Conservation (phyloP, 768 basidiomycete genomes). For the Candolleomyces eurysporus region DNA sequence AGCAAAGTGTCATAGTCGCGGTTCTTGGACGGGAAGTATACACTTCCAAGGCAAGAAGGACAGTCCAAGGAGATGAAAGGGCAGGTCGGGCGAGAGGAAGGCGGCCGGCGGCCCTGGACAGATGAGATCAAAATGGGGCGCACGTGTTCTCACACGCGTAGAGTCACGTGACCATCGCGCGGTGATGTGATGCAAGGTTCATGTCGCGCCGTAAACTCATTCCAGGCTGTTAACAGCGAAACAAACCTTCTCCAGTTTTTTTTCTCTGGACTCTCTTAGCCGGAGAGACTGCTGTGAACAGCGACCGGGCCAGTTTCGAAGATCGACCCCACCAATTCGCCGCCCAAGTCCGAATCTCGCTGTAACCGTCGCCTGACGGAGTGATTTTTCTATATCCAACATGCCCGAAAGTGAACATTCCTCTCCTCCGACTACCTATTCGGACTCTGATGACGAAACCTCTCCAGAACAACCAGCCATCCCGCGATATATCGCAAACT, state of each 20-base stretch:
- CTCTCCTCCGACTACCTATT: conserved; percentile 7
- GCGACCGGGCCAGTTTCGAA: not conserved
- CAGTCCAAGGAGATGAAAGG: no score
- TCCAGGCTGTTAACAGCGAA: not conserved
- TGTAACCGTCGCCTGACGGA: not conserved
- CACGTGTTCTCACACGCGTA: not conserved
- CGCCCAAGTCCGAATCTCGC: not conserved
- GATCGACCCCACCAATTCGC: not conserved
- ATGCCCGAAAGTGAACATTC: conserved; percentile 13
- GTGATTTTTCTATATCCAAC: not conserved
- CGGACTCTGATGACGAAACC: conserved; percentile 13
- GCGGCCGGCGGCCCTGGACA: conserved; percentile 3
- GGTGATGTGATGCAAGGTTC: not conserved
- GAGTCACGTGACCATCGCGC: not conserved
- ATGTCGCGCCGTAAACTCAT: not conserved
- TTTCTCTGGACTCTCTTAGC: no score
- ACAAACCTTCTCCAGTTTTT: no score
- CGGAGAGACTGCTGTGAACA: no score
- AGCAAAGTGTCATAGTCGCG: no score
- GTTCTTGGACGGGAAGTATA: no score
- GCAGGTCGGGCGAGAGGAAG: no score
- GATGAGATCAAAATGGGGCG: not conserved
- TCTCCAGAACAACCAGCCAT: conserved; percentile 18
- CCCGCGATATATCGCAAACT: conserved; percentile 55
- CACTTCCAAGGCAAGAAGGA: no score